Percentiles rank a stretch among this genome's conserved stretches.
Evolutionary conservation across 768 basidiomycete genomes (phyloP).

Genomic region (Lentinula edodes): DNA sequence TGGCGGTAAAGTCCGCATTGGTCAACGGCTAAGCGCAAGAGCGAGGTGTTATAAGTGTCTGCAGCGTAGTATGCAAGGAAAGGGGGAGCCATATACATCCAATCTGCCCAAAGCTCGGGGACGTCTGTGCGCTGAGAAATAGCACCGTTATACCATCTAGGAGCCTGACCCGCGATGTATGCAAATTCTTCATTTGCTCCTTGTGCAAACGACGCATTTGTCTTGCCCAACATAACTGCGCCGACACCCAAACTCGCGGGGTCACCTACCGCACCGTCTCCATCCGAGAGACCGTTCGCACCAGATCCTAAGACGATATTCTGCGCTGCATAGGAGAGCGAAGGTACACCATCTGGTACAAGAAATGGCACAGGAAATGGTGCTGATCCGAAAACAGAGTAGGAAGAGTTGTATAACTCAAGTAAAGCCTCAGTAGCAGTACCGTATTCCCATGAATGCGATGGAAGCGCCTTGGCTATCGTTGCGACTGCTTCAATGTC

Average conservation of each 20-base stretch:
- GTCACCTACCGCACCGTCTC: constrained; percentile 47
- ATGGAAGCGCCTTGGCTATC: constrained; percentile 29
- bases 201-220: constrained; percentile 12
- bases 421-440: constrained; percentile 35
- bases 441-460: constrained; percentile 46
- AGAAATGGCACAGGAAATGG: constrained; percentile 21
- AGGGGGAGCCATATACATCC: constrained; percentile 47
- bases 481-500: constrained; percentile 25
- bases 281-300: constrained; percentile 26
- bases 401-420: constrained; percentile 31
- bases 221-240: constrained; percentile 35
- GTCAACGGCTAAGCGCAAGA: constrained; percentile 30
- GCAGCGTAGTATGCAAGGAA: constrained; percentile 45
- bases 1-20: constrained; percentile 38
- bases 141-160: constrained; percentile 35
- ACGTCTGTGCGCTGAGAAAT: constrained; percentile 49
- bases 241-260: constrained; percentile 48
- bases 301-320: constrained; percentile 18
- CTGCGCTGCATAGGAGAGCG: constrained; percentile 14
- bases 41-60: constrained; percentile 25
- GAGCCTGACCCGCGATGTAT: constrained; percentile 37
- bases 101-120: constrained; percentile 54
- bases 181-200: constrained; percentile 32
- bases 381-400: constrained; percentile 21
- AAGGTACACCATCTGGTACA: constrained; percentile 9